These are phyloP conservation scores for Cynanchum wilfordii DNA, from an alignment of 257 asterid species.

Conservation along the genomic window DNA sequence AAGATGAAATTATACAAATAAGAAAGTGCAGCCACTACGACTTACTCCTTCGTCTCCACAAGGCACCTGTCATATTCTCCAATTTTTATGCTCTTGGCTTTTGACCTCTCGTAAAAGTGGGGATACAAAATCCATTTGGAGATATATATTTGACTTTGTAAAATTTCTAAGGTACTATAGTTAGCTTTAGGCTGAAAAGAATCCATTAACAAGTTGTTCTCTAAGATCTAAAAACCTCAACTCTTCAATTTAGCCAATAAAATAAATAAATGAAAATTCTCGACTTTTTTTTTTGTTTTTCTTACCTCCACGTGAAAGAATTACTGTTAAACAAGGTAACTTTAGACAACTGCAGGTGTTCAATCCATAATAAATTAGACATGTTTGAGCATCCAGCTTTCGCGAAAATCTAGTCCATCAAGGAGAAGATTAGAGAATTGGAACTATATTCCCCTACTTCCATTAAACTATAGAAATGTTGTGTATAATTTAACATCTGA, in stretches of 20 bases:
- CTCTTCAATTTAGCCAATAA: background rate
- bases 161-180: background rate
- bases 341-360: background rate
- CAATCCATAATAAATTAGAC: background rate
- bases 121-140: constrained; percentile 8
- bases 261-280: background rate
- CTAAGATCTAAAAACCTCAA: background rate
- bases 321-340: background rate
- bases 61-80: constrained; percentile 8
- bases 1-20: background rate
- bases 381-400: background rate
- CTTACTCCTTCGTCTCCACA: background rate
- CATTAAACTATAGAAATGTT: background rate
- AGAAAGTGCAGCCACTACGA: background rate
- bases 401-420: background rate
- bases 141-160: constrained; percentile 16
- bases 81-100: background rate
- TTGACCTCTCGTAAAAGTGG: constrained; percentile 20
- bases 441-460: background rate
- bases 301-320: too few species aligned
- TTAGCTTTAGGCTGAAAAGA: constrained; percentile 9
- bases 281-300: too few species aligned
- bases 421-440: background rate
- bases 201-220: constrained; percentile 9
- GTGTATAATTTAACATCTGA: background rate